Evolutionary conservation across 352 stramenopile species (phyloP).

Genomic region (Blastocystis sp.): DNA sequence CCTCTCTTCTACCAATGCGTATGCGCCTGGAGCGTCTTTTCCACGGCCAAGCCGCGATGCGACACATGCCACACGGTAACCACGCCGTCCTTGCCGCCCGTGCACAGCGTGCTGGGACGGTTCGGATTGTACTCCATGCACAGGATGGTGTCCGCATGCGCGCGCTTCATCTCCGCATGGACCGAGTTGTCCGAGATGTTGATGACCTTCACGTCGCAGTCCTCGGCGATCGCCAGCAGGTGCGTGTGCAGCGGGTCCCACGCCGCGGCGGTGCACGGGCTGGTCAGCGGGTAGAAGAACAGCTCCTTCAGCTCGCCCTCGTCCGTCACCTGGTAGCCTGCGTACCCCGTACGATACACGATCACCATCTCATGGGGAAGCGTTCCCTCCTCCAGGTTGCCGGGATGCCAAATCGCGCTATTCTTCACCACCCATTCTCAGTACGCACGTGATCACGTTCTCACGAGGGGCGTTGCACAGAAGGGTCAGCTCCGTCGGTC

Average conservation of each 20-base stretch:
- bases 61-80: conserved; percentile 64
- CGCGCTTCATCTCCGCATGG: background rate
- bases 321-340: conserved; percentile 27
- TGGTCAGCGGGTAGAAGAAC: conserved; percentile 59
- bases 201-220: conserved; percentile 30
- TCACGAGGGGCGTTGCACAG: conserved; percentile 32
- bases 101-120: conserved; percentile 32
- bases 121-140: conserved; percentile 69
- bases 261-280: background rate
- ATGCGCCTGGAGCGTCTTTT: conserved; percentile 60
- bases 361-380: conserved; percentile 58
- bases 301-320: conserved; percentile 22
- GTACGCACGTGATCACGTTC: conserved; percentile 3
- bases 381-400: conserved; percentile 49
- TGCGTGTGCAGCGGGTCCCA: conserved; percentile 67
- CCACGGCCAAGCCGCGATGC: background rate
- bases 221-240: conserved; percentile 29
- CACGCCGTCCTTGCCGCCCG: conserved; percentile 50
- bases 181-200: conserved; percentile 62
- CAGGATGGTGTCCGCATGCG: background rate
- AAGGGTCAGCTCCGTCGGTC: conserved; percentile 14
- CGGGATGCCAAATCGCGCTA: conserved; percentile 61
- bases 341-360: conserved; percentile 49
- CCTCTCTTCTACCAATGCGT: conserved; percentile 47
- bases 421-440: background rate